Evolutionary conservation across 345 rosid species (phyloP).

Genomic region (Lepidium didymum): DNA sequence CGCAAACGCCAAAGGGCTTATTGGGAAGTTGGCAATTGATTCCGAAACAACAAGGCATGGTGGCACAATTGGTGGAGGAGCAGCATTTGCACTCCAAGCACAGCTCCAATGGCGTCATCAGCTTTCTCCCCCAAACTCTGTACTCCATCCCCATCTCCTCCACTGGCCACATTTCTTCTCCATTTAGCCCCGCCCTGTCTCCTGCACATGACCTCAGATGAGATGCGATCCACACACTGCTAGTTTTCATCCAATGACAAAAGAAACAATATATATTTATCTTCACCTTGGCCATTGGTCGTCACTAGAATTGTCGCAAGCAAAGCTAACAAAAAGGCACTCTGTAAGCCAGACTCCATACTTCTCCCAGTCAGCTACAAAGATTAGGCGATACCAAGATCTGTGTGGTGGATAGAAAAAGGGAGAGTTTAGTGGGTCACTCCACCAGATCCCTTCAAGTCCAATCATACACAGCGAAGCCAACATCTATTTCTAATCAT

Average conservation of each 20-base stretch:
- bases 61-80: slow-evolving; percentile 33
- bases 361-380: not conserved
- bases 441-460: slow-evolving; percentile 7
- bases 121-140: slow-evolving; percentile 14
- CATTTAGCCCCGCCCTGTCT: not conserved
- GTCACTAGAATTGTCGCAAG: not conserved
- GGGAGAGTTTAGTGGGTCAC: slow-evolving; percentile 4
- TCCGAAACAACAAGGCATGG: slow-evolving; percentile 67
- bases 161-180: slow-evolving; percentile 1
- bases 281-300: not conserved
- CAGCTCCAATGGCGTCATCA: slow-evolving; percentile 47
- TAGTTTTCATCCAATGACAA: not conserved
- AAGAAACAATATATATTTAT: not conserved
- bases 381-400: slow-evolving; percentile 5
- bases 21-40: slow-evolving; percentile 66
- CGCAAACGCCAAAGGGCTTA: slow-evolving; percentile 75
- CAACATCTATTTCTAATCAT: not conserved
- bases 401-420: slow-evolving; percentile 4
- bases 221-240: not conserved
- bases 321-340: not conserved
- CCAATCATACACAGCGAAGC: not conserved
- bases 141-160: slow-evolving; percentile 7
- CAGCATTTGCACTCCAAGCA: slow-evolving; percentile 66
- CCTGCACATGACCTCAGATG: slow-evolving; percentile 13
- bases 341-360: not conserved